These are phyloP conservation scores for Physcomitrellopsis africana DNA, from an alignment of 225 moss, liverwort and hornwort species.

Conservation along the genomic window DNA sequence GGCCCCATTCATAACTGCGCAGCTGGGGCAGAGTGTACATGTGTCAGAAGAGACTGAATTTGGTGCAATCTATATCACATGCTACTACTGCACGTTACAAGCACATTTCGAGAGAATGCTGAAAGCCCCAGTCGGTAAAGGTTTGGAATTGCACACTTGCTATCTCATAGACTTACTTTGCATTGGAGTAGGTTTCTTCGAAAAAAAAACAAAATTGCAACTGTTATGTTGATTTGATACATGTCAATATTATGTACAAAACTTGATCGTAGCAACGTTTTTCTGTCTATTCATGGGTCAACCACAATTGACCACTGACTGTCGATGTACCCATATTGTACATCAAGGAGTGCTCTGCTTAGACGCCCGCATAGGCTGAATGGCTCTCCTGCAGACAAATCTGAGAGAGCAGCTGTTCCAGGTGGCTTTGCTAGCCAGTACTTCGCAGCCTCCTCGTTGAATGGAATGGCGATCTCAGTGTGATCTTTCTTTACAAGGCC, in stretches of 20 bases:
- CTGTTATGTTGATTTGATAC: not conserved
- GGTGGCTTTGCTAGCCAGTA: conserved; percentile 68
- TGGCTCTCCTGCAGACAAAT: conserved; percentile 49
- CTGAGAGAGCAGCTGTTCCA: conserved; percentile 40
- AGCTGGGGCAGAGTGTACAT: too few species aligned
- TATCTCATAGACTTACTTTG: not conserved
- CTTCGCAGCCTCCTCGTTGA: conserved; percentile 57
- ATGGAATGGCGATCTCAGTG: conserved; percentile 62
- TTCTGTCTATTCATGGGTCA: conserved; percentile 36
- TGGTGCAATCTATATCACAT: too few species aligned
- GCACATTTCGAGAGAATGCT: too few species aligned
- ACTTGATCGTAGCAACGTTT: not conserved
- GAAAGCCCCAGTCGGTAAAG: too few species aligned
- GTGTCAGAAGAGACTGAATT: too few species aligned
- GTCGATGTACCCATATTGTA: conserved; percentile 70
- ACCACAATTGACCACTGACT: conserved; percentile 74
- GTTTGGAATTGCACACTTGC: too few species aligned
- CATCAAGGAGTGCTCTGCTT: conserved; percentile 62
- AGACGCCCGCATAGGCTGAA: conserved; percentile 83
- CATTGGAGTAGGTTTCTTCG: conserved; percentile 21
- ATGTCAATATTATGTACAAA: conserved; percentile 2
- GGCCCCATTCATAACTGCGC: too few species aligned
- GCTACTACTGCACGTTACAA: too few species aligned
- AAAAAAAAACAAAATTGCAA: not conserved
- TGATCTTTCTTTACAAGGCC: conserved; percentile 58